Evolutionary conservation across 345 rosid genomes (phyloP), one percentile per base, ranked within the genome.

Genomic region (Lenwebbia sp.): DNA sequence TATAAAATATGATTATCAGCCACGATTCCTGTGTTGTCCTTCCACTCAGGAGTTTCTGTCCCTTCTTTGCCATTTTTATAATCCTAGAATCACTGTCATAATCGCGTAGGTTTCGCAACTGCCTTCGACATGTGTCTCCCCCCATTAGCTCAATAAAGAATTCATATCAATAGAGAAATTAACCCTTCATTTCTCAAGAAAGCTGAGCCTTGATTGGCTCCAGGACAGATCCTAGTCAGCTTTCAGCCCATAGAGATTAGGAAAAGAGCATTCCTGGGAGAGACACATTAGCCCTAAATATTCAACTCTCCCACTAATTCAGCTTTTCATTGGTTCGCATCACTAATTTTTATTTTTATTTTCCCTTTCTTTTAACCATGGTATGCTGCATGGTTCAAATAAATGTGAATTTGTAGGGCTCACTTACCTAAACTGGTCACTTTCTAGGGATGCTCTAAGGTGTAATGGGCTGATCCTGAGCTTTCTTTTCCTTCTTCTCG

Each of bases 31-130:
- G 87, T 87, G 94, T 87, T 89, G 92, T 90, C 85, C 87, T 70
- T 93, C 95, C 81, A 70, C 81, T 37, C 47, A 9, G 81, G 81
- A 70, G 81, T 70, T 70, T 23, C 25, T 70, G 81, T 70, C 81
- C 81, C 26, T 37, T 23, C 81, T 2, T 37, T 6, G 13, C 81
- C 81, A 19, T 70, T 70, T 70, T 57, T 23, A 84, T 84, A 88
- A 83, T 86, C 60, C 57, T 49, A 78, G n/a, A 33, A 55, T 87
- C 90, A 70, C 60, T 82, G 83, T 88, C 91, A 82, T 54, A 47
- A 65, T 62, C 87, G 75, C 83, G 83, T 86, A 74, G 88, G 92
- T 82, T 90, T 90, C 58, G 90, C 89, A 88, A 83, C 88, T 84
- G 56, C 78, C 81, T 53, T 75, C 30, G 70, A 86, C 82, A 70